Base-by-base conservation (phyloP, 305 asterid species). In the Rubia peregrina region DNA sequence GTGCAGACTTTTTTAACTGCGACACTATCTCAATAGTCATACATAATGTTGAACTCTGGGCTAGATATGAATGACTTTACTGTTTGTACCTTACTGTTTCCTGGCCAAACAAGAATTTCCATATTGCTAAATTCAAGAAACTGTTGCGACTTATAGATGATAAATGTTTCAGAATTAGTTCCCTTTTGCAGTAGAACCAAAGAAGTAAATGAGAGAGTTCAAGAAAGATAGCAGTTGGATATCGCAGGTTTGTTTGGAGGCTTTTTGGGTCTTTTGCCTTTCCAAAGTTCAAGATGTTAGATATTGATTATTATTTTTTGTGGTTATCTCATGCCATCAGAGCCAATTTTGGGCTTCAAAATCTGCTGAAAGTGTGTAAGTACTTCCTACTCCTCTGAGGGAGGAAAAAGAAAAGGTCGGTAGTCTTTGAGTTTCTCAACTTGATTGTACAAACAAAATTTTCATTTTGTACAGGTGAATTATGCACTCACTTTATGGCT, bases 261-360 rank as follows among this genome's bases (percentile, higher is more conserved):
- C 10, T 65, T 62, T 65, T 1, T 41, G 53, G 55, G 9, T 65
- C 69, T 42, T 41, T 1, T 9, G 17, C 69, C 61, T 48, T 12
- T 67, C 33, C 41, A 46, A 17, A 40, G 67, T 61, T 17, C 10
- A 36, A 51, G 59, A 33, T 14, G n/a, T n/a, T n/a, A n/a, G 40
- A 65, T n/a, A 48, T 6, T 68, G 19, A n/a, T n/a, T n/a, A n/a
- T n/a, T n/a, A 63, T 5, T 7, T 40, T 17, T 16, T 13, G 48
- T 59, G 22, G 30, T 70, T 65, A 73, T 73, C 65, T 73, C 85
- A 90, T 96, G 87, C 83, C 86, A 66, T 74, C 78, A 71, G 86
- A 87, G 82, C 86, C 87, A 63, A 82, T 81, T 73, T 68, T 80
- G 70, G 85, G 83, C 76, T 76, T 86, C 74, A n/a, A 69, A 80